phyloP scores from a whole-genome alignment of 306 rosid species.

The Amphicarpaea edgeworthii region DNA sequence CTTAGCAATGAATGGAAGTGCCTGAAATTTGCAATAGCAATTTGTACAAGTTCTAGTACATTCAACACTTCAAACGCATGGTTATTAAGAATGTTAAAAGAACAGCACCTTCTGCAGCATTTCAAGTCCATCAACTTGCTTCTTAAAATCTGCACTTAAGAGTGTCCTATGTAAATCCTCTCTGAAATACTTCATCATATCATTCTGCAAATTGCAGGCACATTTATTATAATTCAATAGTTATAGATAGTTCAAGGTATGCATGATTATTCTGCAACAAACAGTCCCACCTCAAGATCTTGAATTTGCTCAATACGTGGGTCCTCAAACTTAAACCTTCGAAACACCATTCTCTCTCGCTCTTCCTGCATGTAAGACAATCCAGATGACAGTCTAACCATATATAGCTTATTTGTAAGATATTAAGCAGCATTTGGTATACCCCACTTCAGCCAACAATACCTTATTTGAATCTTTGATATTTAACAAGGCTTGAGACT shows the following conservation, averaged over 20 bases:
- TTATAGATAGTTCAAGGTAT: conserved; percentile 31
- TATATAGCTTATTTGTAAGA: conserved; percentile 17
- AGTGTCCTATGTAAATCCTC: conserved; percentile 97
- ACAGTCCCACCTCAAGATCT: conserved; percentile 84
- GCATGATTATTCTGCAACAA: conserved; percentile 26
- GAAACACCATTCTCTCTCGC: conserved; percentile 87
- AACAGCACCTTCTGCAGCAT: conserved; percentile 87
- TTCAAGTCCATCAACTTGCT: conserved; percentile 97
- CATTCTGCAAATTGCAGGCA: conserved; percentile 66
- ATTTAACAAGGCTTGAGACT: conserved; percentile 82
- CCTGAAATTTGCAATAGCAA: conserved; percentile 60
- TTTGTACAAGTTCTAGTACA: conserved; percentile 23
- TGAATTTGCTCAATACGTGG: conserved; percentile 95
- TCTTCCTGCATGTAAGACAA: too few species aligned
- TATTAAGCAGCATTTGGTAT: conserved; percentile 20
- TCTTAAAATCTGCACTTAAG: conserved; percentile 90
- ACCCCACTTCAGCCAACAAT: conserved; percentile 32
- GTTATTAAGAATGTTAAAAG: conserved; percentile 15
- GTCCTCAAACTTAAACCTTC: conserved; percentile 95
- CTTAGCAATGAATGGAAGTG: conserved; percentile 82
- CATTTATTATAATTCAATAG: conserved; percentile 36
- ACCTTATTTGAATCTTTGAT: conserved; percentile 97
- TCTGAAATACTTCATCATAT: conserved; percentile 91
- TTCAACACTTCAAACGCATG: conserved; percentile 28
- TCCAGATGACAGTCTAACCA: background rate